phyloP scores from a whole-genome alignment of 805 yeast species.

The Ogataea naganishii region DNA sequence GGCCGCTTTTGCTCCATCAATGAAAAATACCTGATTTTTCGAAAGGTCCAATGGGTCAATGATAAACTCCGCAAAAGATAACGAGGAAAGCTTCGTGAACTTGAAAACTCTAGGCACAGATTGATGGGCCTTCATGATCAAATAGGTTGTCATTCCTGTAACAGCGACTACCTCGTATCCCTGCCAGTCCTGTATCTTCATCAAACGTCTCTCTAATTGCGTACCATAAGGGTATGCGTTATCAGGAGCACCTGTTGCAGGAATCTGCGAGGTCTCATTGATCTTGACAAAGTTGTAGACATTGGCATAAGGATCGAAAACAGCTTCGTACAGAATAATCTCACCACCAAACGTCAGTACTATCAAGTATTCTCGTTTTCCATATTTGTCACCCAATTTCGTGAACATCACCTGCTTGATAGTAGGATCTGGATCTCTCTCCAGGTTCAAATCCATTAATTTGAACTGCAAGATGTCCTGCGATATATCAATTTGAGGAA shows the following conservation, averaged over 20 bases:
- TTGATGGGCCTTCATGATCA: conserved; percentile 55
- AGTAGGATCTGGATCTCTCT: conserved; percentile 60
- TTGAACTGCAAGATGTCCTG: conserved; percentile 34
- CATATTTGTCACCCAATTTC: conserved; percentile 50
- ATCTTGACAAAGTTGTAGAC: conserved; percentile 33
- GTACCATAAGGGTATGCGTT: conserved; percentile 67
- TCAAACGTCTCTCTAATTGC: conserved; percentile 57
- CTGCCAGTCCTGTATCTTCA: conserved; percentile 47
- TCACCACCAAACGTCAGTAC: conserved; percentile 79
- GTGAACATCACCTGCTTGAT: conserved; percentile 61
- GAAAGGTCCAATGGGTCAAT: conserved; percentile 17
- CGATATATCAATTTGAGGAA: conserved; percentile 39
- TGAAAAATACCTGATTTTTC: conserved; percentile 52
- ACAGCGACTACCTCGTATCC: conserved; percentile 56
- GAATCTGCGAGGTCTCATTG: conserved; percentile 31
- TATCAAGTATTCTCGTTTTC: conserved; percentile 55
- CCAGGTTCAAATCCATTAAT: conserved; percentile 38
- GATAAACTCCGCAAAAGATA: conserved; percentile 56
- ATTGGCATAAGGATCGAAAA: conserved; percentile 28
- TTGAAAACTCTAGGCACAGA: conserved; percentile 58
- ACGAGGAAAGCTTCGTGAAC: conserved; percentile 55
- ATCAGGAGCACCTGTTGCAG: conserved; percentile 72
- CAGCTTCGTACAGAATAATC: conserved; percentile 55
- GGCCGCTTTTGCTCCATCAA: conserved; percentile 63
- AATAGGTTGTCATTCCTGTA: conserved; percentile 66